Conservation (phyloP, 352 stramenopile genomes). For the Phytophthora pinifolia region DNA sequence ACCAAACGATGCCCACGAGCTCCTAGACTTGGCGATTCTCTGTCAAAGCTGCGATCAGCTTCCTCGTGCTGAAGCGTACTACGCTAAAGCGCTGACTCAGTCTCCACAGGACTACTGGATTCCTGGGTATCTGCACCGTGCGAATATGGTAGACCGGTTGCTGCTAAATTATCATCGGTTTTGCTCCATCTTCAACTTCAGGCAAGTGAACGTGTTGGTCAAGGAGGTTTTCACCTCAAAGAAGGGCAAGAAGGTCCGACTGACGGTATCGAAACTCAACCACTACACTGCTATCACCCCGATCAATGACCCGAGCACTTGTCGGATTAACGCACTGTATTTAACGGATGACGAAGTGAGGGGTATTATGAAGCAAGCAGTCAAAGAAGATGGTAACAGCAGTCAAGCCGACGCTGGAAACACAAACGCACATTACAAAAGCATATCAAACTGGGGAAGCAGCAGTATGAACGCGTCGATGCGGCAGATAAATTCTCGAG, state of each 20-base stretch:
- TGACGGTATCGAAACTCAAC: constrained; percentile 62
- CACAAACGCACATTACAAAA: constrained; percentile 5
- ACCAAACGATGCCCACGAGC: constrained; percentile 46
- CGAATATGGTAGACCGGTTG: constrained; percentile 57
- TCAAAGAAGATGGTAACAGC: constrained; percentile 3
- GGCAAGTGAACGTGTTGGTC: constrained; percentile 47
- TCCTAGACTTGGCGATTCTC: constrained; percentile 59
- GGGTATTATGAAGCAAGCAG: constrained; percentile 7
- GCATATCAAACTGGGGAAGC: constrained; percentile 19
- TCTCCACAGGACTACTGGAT: constrained; percentile 46
- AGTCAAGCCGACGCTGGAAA: neutral
- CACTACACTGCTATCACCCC: constrained; percentile 50
- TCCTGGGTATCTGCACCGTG: constrained; percentile 58
- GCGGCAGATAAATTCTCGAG: constrained; percentile 16
- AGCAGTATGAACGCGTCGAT: constrained; percentile 26
- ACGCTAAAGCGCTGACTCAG: constrained; percentile 44
- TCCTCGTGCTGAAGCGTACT: constrained; percentile 52
- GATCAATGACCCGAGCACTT: constrained; percentile 27
- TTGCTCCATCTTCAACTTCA: constrained; percentile 63
- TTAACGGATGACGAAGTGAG: constrained; percentile 59
- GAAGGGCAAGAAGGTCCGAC: constrained; percentile 45
- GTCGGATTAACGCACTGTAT: constrained; percentile 57
- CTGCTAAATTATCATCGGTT: constrained; percentile 77
- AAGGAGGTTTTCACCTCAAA: constrained; percentile 54
- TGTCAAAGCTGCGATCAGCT: constrained; percentile 49